Percentiles rank a stretch among this genome's conserved stretches.
phyloP scores from a whole-genome alignment of 176 grass and related monocot genomes.

The Phragmites australis region DNA sequence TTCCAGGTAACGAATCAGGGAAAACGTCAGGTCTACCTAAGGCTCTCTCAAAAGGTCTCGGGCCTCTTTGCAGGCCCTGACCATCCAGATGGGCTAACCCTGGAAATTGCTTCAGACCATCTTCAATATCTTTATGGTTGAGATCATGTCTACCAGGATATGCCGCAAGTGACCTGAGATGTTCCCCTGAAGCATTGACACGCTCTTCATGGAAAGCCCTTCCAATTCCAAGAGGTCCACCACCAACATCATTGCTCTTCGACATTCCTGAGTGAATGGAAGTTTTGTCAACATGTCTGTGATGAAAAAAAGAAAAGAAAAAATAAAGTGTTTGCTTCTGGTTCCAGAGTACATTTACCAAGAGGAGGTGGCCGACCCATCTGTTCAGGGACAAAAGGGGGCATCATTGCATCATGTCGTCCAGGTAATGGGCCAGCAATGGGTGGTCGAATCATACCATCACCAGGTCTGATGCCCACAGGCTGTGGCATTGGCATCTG shows the following conservation, averaged over 20 bases:
- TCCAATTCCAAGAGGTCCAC: constrained; percentile 37
- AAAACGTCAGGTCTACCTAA: constrained; percentile 45
- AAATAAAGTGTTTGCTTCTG: constrained; percentile 37
- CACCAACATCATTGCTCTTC: constrained; percentile 47
- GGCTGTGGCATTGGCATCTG: constrained; percentile 36
- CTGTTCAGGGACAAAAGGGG: constrained; percentile 58
- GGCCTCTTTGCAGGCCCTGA: constrained; percentile 38
- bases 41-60: constrained; percentile 40
- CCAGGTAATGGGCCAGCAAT: constrained; percentile 45
- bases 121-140: constrained; percentile 52
- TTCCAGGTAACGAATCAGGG: constrained; percentile 41
- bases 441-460: constrained; percentile 43
- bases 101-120: constrained; percentile 55
- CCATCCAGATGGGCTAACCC: constrained; percentile 49
- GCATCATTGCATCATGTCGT: constrained; percentile 38
- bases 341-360: constrained; percentile 45
- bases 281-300: constrained; percentile 30
- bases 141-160: constrained; percentile 54
- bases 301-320: constrained; percentile 37
- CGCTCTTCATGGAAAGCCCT: constrained; percentile 50
- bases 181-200: constrained; percentile 40
- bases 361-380: constrained; percentile 38
- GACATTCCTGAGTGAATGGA: constrained; percentile 37
- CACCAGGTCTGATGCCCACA: constrained; percentile 40
- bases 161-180: constrained; percentile 38